Evolutionary conservation across 208 protist species (phyloP).

Genomic region (Trypanosoma mega): DNA sequence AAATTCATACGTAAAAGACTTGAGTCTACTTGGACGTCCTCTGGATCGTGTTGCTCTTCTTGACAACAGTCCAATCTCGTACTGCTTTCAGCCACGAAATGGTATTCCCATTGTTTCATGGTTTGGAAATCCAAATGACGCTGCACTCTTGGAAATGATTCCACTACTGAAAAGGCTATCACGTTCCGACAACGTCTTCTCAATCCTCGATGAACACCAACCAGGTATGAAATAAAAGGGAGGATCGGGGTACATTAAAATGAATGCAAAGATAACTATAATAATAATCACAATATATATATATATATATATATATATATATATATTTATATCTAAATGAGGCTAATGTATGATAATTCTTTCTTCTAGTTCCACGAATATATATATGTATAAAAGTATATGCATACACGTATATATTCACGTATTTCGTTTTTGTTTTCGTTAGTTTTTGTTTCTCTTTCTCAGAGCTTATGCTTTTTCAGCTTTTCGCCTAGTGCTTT

Average conservation of each 20-base stretch:
- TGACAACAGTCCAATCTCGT: slow-evolving; percentile 67
- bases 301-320: too few relatives aligned
- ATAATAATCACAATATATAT: too few relatives aligned
- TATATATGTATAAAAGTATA: too few relatives aligned
- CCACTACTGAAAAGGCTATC: slow-evolving; percentile 41
- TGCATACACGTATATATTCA: background rate
- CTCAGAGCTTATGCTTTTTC: too few relatives aligned
- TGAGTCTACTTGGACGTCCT: slow-evolving; percentile 45
- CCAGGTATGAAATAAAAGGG: slow-evolving; percentile 1
- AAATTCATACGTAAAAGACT: slow-evolving; percentile 58
- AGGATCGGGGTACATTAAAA: too few relatives aligned
- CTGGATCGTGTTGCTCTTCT: slow-evolving; percentile 47
- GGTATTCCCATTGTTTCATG: slow-evolving; percentile 62
- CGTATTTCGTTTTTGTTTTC: too few relatives aligned
- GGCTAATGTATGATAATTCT: too few relatives aligned
- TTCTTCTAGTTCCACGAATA: too few relatives aligned
- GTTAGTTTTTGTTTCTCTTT: too few relatives aligned
- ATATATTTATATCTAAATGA: too few relatives aligned
- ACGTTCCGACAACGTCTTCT: slow-evolving; percentile 46
- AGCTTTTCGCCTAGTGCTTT: too few relatives aligned
- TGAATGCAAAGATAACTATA: too few relatives aligned
- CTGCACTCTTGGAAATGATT: slow-evolving; percentile 44
- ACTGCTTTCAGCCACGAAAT: slow-evolving; percentile 75
- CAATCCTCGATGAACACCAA: slow-evolving; percentile 51
- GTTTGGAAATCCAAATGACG: slow-evolving; percentile 58